Conservation (phyloP, 257 asterid genomes). For the Solanum raphanifolium region DNA sequence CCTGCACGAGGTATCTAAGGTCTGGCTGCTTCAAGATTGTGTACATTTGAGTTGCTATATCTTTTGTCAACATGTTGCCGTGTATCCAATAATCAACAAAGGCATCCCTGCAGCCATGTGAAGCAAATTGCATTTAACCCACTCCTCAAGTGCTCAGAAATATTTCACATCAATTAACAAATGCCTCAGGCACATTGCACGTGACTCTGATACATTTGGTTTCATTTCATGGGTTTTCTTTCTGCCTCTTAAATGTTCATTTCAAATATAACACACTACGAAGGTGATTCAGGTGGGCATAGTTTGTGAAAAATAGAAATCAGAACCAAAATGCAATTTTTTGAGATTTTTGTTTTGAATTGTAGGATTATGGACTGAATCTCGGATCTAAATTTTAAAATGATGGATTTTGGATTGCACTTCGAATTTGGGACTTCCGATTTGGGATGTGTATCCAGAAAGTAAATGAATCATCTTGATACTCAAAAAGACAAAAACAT, state of each 20-base stretch:
- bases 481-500: not conserved
- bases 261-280: not conserved
- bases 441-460: not conserved
- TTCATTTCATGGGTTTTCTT: not conserved
- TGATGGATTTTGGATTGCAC: not conserved
- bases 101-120: slow-evolving; percentile 60
- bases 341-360: not conserved
- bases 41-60: slow-evolving; percentile 67
- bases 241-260: not conserved
- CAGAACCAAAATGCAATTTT: not conserved
- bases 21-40: slow-evolving; percentile 85
- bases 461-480: not conserved
- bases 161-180: not conserved
- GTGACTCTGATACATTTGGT: not conserved
- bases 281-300: not conserved
- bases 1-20: slow-evolving; percentile 67
- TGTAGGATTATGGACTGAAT: not conserved
- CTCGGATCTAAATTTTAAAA: not conserved
- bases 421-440: not conserved
- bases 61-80: slow-evolving; percentile 82
- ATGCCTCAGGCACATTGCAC: not conserved
- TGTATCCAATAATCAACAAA: slow-evolving; percentile 86
- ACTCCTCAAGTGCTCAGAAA: not conserved
- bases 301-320: not conserved
- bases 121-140: not conserved